phyloP scores from a whole-genome alignment of 495 filamentous ascomycete genomes.

The Sordaria brevicollis region DNA sequence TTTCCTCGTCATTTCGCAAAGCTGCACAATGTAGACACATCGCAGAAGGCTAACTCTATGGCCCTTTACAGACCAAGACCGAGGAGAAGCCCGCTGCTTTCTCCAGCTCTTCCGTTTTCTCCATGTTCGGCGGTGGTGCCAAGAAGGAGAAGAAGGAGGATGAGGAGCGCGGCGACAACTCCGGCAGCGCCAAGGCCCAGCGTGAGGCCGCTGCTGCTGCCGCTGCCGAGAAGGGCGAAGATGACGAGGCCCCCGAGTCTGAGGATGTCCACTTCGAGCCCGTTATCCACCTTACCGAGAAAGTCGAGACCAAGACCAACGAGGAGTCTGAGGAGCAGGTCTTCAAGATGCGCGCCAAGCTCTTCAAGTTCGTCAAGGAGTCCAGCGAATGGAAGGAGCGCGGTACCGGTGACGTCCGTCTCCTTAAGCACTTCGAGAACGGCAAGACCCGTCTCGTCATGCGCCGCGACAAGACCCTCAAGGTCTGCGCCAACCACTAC shows the following conservation, averaged over 20 bases:
- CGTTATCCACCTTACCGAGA: constrained; percentile 87
- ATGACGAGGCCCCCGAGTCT: constrained; percentile 69
- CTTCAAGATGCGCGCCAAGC: constrained; percentile 99
- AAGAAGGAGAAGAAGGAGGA: constrained; percentile 71
- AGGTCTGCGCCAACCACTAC: constrained; percentile 99
- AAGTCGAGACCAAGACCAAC: constrained; percentile 94
- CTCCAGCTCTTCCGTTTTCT: constrained; percentile 57
- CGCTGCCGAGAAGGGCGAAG: constrained; percentile 30
- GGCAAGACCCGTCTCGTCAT: constrained; percentile 96
- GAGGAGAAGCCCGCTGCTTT: constrained; percentile 20
- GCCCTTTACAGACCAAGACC: neutral
- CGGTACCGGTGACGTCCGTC: constrained; percentile 88
- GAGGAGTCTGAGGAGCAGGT: constrained; percentile 95
- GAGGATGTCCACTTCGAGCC: constrained; percentile 96
- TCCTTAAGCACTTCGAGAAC: constrained; percentile 98
- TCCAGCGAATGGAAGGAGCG: constrained; percentile 97
- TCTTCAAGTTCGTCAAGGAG: constrained; percentile 94
- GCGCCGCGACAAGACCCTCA: constrained; percentile 98
- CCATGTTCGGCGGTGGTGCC: constrained; percentile 95
- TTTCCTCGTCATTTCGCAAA: neutral
- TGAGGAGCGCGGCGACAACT: constrained; percentile 63
- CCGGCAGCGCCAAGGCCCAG: constrained; percentile 76
- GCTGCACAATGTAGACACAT: neutral
- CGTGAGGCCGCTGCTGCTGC: constrained; percentile 55
- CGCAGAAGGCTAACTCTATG: neutral